These are phyloP conservation scores for Pseudogymnoascus sp. DNA, from an alignment of 2,329 filamentous ascomycete species.

Conservation along the genomic window DNA sequence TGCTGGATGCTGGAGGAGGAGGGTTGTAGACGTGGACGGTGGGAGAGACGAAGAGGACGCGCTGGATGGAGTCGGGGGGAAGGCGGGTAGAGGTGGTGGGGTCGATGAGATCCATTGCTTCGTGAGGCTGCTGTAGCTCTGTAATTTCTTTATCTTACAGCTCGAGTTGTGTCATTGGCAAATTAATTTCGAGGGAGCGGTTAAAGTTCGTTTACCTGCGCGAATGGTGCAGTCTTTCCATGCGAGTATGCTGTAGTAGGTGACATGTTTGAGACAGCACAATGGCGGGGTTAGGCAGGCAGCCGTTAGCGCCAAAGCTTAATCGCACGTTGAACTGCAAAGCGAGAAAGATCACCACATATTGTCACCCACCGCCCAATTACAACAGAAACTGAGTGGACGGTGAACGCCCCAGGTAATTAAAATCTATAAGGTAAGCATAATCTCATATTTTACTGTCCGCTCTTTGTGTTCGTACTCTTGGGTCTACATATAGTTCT, in stretches of 20 bases:
- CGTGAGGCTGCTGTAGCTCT: not conserved
- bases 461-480: too few relatives aligned
- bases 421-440: not conserved
- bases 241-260: not conserved
- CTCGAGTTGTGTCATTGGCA: not conserved
- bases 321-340: not conserved
- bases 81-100: conserved; percentile 61
- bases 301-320: conserved; percentile 1
- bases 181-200: not conserved
- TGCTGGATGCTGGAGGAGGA: conserved; percentile 67
- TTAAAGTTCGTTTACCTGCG: not conserved
- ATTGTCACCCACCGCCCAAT: not conserved
- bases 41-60: conserved; percentile 68
- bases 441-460: too few relatives aligned
- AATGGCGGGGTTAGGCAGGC: conserved; percentile 4
- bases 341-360: not conserved
- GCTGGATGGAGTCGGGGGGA: conserved; percentile 71
- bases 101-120: conserved; percentile 39
- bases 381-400: not conserved
- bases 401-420: not conserved
- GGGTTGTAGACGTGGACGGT: conserved; percentile 81
- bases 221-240: not conserved
- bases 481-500: not conserved
- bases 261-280: not conserved
- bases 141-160: not conserved